A percentile compares a stretch with the other conserved stretches of the same genome.
These are phyloP conservation scores for Acanthamoeba castellanii DNA, from an alignment of 208 protist species.

Conservation along the genomic window DNA sequence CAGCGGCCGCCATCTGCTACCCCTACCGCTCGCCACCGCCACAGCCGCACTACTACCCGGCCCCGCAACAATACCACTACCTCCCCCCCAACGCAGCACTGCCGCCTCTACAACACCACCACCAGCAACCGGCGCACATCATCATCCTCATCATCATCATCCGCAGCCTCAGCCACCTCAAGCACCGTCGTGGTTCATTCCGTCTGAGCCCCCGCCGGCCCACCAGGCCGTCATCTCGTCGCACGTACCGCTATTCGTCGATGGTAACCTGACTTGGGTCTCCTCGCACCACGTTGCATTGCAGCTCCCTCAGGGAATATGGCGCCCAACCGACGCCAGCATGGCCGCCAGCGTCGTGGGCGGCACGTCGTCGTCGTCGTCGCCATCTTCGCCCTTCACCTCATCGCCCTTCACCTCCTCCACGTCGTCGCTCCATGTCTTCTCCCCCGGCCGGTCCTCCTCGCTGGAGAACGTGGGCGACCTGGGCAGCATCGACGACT, in stretches of 20 bases:
- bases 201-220: too few relatives aligned
- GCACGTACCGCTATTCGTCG: neutral
- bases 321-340: too few relatives aligned
- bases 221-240: neutral
- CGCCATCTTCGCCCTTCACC: neutral
- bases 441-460: neutral
- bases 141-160: too few relatives aligned
- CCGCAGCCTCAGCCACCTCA: too few relatives aligned
- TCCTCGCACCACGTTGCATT: too few relatives aligned
- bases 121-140: neutral
- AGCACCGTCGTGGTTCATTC: too few relatives aligned
- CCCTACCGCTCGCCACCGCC: neutral
- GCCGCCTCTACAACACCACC: neutral
- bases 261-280: neutral
- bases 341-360: neutral
- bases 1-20: neutral
- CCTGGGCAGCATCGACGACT: neutral
- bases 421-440: neutral
- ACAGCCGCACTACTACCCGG: too few relatives aligned
- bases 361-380: neutral
- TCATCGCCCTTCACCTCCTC: slow-evolving; percentile 1
- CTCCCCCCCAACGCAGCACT: too few relatives aligned
- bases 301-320: neutral
- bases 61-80: neutral
- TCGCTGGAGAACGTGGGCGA: neutral